A percentile compares a stretch with the other conserved stretches of the same genome.
Conservation (phyloP, 75 land plant species). For the Selaginella tamariscina region DNA sequence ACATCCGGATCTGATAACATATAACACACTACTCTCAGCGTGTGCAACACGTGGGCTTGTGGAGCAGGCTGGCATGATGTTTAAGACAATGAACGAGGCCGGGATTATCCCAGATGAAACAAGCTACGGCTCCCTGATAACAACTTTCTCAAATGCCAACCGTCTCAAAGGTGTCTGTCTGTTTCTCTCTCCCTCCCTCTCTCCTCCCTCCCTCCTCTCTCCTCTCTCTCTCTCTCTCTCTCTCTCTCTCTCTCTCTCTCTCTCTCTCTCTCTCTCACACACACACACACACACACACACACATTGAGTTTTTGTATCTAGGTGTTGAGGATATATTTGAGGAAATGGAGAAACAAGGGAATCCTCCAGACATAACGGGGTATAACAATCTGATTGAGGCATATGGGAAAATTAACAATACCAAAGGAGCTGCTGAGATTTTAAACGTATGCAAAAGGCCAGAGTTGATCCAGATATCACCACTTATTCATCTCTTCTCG, state of each 20-base stretch:
- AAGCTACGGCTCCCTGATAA: slow-evolving; percentile 63
- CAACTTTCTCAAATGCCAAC: slow-evolving; percentile 49
- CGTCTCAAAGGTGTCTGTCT: slow-evolving; percentile 46
- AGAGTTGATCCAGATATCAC: slow-evolving; percentile 73
- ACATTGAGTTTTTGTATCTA: no score
- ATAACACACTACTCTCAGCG: slow-evolving; percentile 79
- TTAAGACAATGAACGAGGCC: slow-evolving; percentile 87
- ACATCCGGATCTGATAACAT: slow-evolving; percentile 86
- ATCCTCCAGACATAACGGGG: slow-evolving; percentile 61
- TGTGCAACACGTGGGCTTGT: slow-evolving; percentile 54
- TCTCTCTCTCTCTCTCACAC: no score
- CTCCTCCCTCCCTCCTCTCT: no score
- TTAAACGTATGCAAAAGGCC: slow-evolving; percentile 77
- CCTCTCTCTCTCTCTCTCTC: no score
- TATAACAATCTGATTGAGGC: slow-evolving; percentile 86
- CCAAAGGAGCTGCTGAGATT: slow-evolving; percentile 60
- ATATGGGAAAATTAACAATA: slow-evolving; percentile 37
- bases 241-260: no score
- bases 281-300: no score
- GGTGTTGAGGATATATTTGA: slow-evolving; percentile 50
- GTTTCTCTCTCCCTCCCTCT: no score
- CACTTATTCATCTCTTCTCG: slow-evolving; percentile 69
- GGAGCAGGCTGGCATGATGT: slow-evolving; percentile 92
- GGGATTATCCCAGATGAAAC: slow-evolving; percentile 67
- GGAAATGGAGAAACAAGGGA: slow-evolving; percentile 78